phyloP scores from a whole-genome alignment of 805 yeast genomes.

The Clavispora asparagi region DNA sequence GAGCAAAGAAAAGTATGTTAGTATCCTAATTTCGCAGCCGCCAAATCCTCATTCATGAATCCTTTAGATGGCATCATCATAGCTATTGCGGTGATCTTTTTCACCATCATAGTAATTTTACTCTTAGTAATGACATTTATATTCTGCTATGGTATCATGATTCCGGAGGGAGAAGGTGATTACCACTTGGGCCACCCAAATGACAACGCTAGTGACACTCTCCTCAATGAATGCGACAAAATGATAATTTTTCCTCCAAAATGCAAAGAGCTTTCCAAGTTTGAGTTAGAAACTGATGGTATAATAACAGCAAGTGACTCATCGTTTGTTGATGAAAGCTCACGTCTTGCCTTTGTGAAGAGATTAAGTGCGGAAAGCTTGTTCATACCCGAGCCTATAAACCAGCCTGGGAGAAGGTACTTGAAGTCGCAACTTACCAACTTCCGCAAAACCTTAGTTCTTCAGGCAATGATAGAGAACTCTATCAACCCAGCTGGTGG shows the following conservation, averaged over 20 bases:
- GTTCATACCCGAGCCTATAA: neutral
- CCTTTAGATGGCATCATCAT: neutral
- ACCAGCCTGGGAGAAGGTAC: neutral
- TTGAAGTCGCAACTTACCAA: slow-evolving; percentile 18
- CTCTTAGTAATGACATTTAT: neutral
- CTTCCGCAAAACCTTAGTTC: slow-evolving; percentile 22
- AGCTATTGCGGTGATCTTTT: neutral
- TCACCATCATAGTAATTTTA: neutral
- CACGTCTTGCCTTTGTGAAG: neutral
- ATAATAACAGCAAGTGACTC: neutral
- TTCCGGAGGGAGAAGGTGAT: neutral
- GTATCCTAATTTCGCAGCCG: neutral
- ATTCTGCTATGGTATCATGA: neutral
- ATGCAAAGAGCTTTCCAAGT: neutral
- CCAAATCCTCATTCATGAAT: neutral
- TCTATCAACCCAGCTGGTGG: slow-evolving; percentile 4
- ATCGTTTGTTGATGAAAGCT: neutral
- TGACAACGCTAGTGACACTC: neutral
- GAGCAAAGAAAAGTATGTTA: too few species aligned
- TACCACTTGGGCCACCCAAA: neutral
- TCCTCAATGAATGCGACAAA: neutral
- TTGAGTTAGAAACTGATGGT: slow-evolving; percentile 13
- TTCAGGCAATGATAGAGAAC: slow-evolving; percentile 18
- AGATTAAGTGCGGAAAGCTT: neutral
- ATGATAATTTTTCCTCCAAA: neutral